Conservation (phyloP, 108 stramenopile genomes). For the Cyclostephanos tholiformis region DNA sequence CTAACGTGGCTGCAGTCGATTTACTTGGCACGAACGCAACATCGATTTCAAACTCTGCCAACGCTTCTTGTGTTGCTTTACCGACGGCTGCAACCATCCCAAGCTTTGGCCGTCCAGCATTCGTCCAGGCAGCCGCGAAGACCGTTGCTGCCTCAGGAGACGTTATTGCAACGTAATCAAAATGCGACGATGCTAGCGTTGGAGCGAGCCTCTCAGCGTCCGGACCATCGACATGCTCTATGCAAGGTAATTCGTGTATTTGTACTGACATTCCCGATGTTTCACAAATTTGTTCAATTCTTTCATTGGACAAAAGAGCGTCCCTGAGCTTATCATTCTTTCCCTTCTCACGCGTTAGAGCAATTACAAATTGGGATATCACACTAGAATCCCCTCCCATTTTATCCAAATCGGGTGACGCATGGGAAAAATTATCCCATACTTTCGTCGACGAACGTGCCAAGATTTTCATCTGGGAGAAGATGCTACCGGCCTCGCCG, state of each 20-base stretch:
- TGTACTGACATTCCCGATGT: conserved; percentile 23
- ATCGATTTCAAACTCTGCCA: conserved; percentile 54
- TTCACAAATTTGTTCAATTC: conserved; percentile 17
- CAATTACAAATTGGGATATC: conserved; percentile 47
- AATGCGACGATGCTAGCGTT: conserved; percentile 42
- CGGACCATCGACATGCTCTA: conserved; percentile 81
- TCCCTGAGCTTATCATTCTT: conserved; percentile 76
- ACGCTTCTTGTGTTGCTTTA: conserved; percentile 68
- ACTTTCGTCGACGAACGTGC: background rate
- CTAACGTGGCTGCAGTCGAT: conserved; percentile 73
- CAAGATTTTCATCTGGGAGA: conserved; percentile 1
- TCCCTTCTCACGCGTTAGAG: conserved; percentile 84
- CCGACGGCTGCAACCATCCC: conserved; percentile 77
- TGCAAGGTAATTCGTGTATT: conserved; percentile 80
- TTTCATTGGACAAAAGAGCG: conserved; percentile 39
- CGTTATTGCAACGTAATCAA: conserved; percentile 80
- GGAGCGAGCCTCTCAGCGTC: conserved; percentile 55
- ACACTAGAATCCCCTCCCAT: conserved; percentile 4
- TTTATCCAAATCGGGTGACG: conserved; percentile 8
- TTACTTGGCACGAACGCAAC: conserved; percentile 80
- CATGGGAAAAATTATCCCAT: conserved; percentile 3
- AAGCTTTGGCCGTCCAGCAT: conserved; percentile 42
- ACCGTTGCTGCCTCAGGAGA: conserved; percentile 87
- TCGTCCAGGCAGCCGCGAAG: conserved; percentile 65
- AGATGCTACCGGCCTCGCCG: too few relatives aligned